Evolutionary conservation across 345 rosid genomes (phyloP).

Genomic region (Boechera divaricarpa): DNA sequence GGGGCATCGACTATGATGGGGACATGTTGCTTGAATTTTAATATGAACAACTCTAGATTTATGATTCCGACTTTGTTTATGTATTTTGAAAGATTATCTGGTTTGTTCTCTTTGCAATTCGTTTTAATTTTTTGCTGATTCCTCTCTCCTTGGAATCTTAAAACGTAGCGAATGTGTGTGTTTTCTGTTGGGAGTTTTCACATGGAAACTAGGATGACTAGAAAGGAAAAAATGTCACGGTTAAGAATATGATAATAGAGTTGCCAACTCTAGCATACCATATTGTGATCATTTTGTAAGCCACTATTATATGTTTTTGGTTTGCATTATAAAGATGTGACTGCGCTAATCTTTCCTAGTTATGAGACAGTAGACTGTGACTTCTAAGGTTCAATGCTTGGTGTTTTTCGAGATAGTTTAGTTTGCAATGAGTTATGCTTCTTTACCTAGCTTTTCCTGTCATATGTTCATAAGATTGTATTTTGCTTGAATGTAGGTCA

Average conservation of each 20-base stretch:
- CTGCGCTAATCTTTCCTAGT: background rate
- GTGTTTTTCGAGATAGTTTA: background rate
- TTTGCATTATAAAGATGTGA: background rate
- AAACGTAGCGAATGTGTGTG: background rate
- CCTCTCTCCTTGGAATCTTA: background rate
- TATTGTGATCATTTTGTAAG: background rate
- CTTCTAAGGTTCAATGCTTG: slow-evolving; percentile 8
- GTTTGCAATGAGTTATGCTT: slow-evolving; percentile 5
- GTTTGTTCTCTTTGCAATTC: background rate
- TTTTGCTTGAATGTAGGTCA: slow-evolving; percentile 28
- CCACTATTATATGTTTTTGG: background rate
- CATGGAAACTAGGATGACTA: background rate
- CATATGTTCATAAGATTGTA: background rate
- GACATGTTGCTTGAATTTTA: background rate
- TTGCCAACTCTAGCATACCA: background rate
- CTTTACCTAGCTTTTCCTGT: background rate
- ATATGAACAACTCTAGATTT: background rate
- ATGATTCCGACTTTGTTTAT: background rate
- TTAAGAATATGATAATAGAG: background rate
- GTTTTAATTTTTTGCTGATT: background rate
- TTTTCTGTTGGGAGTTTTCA: background rate
- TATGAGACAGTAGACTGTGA: background rate
- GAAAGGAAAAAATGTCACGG: background rate
- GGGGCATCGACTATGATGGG: background rate
- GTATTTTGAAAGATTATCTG: background rate